Conservation (phyloP, 75 land plant species). For the Isoetes taiwanensis region DNA sequence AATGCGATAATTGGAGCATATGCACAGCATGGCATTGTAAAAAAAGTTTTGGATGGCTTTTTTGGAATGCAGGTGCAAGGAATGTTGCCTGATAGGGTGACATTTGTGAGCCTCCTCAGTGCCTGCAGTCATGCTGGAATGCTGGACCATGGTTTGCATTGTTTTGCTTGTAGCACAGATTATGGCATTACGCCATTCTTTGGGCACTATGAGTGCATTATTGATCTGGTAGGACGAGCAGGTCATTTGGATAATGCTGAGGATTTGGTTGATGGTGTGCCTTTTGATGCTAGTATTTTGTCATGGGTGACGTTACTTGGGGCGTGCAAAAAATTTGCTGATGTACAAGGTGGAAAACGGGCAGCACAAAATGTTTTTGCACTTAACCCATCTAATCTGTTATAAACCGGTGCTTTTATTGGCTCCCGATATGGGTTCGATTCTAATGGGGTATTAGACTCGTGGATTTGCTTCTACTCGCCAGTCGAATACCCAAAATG, state of each 20-base stretch:
- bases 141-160: too few relatives aligned
- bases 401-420: too few relatives aligned
- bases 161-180: too few relatives aligned
- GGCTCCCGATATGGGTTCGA: too few relatives aligned
- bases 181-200: too few relatives aligned
- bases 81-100: too few relatives aligned
- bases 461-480: too few relatives aligned
- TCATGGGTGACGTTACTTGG: neutral
- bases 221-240: neutral
- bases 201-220: neutral
- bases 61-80: slow-evolving; percentile 9
- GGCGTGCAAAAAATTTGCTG: neutral
- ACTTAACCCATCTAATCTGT: too few relatives aligned
- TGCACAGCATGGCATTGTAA: slow-evolving; percentile 8
- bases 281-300: neutral
- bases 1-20: slow-evolving; percentile 8
- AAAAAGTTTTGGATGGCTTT: slow-evolving; percentile 9
- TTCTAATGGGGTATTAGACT: too few relatives aligned
- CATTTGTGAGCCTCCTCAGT: too few relatives aligned
- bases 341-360: neutral
- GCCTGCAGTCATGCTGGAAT: too few relatives aligned
- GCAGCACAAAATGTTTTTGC: neutral
- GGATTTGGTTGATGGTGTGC: neutral
- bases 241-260: neutral
- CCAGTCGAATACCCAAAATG: too few relatives aligned